Base-by-base conservation (phyloP, 441 rosid species). In the Populus hybrid region DNA sequence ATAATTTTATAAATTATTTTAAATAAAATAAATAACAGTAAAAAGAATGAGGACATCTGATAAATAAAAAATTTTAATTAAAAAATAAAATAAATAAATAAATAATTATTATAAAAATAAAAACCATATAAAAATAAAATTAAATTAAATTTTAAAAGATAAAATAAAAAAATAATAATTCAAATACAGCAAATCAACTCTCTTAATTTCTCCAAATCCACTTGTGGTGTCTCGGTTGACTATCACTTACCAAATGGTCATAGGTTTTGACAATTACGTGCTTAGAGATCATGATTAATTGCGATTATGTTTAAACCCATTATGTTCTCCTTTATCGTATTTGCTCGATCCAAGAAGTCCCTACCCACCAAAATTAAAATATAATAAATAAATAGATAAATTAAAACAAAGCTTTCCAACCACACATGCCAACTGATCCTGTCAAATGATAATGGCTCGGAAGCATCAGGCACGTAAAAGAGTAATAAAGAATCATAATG, bases 191-290 rank as follows among this genome's bases (percentile, higher is more conserved):
- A 38, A 38, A 38, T 38, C 42, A 10, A 38, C 74, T 14, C 24
- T 74, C 76, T 80, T 32, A 32, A 32, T 32, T 71, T 68, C 73
- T 70, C 76, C 78, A 20, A 80, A 81, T 76, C 89, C 81, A 77
- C 86, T 78, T 20, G 54, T 70, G 80, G 79, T 75, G 75, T 72
- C 75, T 77, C 72, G 42, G 83, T 84, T 82, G 86, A 83, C 82
- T 66, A 78, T 81, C 69, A 68, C 83, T 80, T 57, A 84, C 74
- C 82, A 83, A 81, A 85, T 83, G 86, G 77, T 83, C 87, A 76
- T 78, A 81, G 88, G 88, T 74, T 83, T 84, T 83, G 89, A 80
- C 89, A 82, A 84, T 75, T 73, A 79, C 76, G 85, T 54, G 83
- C 35, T 67, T 68, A 69, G 76, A 73, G 73, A 69, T 69, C 74